Evolutionary conservation across 2,329 filamentous ascomycete species (phyloP).

Genomic region (Diaporthe citri): DNA sequence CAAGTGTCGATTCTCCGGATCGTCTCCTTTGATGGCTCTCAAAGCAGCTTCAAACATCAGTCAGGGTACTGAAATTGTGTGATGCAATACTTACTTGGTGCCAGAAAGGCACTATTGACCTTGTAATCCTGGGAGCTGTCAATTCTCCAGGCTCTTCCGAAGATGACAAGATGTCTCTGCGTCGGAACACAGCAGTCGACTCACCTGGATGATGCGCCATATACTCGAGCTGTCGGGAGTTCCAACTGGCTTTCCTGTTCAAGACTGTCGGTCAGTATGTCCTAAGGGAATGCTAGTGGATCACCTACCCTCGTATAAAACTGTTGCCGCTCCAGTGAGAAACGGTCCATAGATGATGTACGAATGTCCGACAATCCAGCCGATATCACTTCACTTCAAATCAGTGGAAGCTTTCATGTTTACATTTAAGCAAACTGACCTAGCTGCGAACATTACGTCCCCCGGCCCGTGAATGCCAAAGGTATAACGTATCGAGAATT

Average conservation of each 20-base stretch:
- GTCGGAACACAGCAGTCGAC: background rate
- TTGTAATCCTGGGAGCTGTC: background rate
- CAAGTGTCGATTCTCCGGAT: background rate
- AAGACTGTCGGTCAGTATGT: background rate
- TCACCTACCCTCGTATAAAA: background rate
- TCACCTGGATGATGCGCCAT: background rate
- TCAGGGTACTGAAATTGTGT: rapidly evolving
- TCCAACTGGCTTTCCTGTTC: background rate
- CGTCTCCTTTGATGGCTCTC: background rate
- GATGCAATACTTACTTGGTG: background rate
- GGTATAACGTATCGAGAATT: background rate
- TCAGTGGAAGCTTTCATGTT: background rate
- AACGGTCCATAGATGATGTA: background rate
- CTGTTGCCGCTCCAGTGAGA: background rate
- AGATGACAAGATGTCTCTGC: background rate
- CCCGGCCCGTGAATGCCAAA: background rate
- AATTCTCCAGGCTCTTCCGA: background rate
- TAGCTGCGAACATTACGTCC: background rate
- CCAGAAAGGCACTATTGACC: background rate
- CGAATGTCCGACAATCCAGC: background rate
- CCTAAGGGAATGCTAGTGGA: rapidly evolving
- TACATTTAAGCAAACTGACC: background rate
- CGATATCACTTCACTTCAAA: background rate
- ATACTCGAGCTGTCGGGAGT: background rate
- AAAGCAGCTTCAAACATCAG: background rate